Conservation (phyloP, 2,329 filamentous ascomycete genomes). For the Hymenoscyphus repandus region DNA sequence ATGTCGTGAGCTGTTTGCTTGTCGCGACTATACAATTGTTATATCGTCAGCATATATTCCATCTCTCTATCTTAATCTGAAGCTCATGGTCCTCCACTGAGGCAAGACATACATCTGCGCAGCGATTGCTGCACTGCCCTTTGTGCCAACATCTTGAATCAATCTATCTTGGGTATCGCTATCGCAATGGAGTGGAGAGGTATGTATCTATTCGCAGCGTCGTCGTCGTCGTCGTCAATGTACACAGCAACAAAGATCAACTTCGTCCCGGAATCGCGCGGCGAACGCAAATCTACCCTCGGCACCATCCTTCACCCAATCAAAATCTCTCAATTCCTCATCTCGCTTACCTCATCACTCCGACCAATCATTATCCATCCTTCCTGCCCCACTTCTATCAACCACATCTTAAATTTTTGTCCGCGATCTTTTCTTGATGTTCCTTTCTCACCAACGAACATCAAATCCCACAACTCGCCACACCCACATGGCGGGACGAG, state of each 20-base stretch:
- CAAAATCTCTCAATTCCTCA: conserved; percentile 2
- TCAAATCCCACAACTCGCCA: conserved; percentile 29
- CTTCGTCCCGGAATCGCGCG: conserved; percentile 16
- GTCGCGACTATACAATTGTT: neutral
- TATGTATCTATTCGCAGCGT: neutral
- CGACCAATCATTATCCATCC: conserved; percentile 13
- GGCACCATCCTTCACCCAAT: conserved; percentile 13
- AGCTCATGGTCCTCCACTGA: neutral
- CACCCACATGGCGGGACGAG: conserved; percentile 25
- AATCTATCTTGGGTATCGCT: neutral
- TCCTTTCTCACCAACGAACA: conserved; percentile 27
- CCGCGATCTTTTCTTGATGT: no score
- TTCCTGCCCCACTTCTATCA: neutral
- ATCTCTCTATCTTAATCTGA: neutral
- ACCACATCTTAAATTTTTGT: no score
- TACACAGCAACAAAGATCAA: neutral
- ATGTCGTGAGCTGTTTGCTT: neutral
- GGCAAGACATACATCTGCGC: conserved; percentile 33
- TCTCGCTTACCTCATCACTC: neutral
- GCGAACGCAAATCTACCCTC: conserved; percentile 5
- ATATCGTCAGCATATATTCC: neutral
- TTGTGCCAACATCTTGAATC: conserved; percentile 38
- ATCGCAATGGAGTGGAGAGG: neutral
- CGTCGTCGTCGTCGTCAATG: conserved; percentile 23
- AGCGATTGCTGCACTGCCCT: conserved; percentile 39